Base-by-base conservation (phyloP, 257 asterid genomes). In the Solanum chmielewskii region DNA sequence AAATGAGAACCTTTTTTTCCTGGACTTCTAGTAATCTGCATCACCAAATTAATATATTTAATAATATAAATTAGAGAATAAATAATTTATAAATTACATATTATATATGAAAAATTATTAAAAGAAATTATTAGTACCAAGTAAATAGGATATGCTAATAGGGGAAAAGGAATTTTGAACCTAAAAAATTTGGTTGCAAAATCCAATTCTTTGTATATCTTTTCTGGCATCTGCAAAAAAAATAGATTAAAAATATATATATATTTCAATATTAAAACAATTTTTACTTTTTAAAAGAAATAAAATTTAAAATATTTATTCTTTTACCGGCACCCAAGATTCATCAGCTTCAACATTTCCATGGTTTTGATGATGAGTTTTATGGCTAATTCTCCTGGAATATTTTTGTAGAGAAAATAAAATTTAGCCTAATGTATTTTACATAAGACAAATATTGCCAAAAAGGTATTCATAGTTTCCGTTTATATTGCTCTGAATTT, bases 1-100 rank as follows among this genome's bases (percentile, higher is more conserved):
- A 93, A 96, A 87, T 96, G 99, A 27, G 99, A 96, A 31, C 99
- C 99, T n/a, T 76, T 92, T 88, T 96, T 96, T 20, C 99, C 99
- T 4, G 99, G 98, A 85, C 96, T 94, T 89, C 98, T 92, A 15
- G 85, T 89, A 95, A 97, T 92, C 99, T 96, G 92, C 31, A 77
- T 15, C 13, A 1, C 6, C 2, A 39, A 12, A 44, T 20, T 13
- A 44, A 10, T 37, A 27, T 13, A 68, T 25, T n/a, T 64, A 62
- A 11, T 14, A 47, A 9, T 11, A 41, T 3, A 12, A 7, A 7
- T 2, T 21, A 37, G 3, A 31, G 11, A 33, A 83, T 15, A 44
- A 68, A 6, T 6, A 25, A 78, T 7, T 4, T 3, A 1, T 23
- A 33, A 37, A 27, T 37, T 39, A 7, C 6, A 44, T 33, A 3